These are phyloP conservation scores for Debaryomyces robertsiae DNA, from an alignment of 1,139 yeast genomes.

Conservation along the genomic window DNA sequence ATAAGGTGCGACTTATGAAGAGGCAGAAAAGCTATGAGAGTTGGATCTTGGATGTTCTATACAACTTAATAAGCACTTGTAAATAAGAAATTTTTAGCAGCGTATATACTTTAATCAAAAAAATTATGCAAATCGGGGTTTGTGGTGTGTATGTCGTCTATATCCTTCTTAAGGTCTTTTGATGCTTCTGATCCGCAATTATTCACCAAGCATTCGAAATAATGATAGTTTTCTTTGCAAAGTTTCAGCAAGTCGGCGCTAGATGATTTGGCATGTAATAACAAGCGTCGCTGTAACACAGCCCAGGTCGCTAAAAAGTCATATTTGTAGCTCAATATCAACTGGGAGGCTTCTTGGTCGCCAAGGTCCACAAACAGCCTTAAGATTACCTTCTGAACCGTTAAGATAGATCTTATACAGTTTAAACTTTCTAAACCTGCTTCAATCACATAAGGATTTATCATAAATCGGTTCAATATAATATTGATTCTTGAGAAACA, in stretches of 20 bases:
- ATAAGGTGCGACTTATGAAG: constrained; percentile 10
- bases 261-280: neutral
- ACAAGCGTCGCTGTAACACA: constrained; percentile 15
- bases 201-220: constrained; percentile 6
- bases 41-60: constrained; percentile 4
- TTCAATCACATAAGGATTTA: constrained; percentile 27
- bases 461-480: constrained; percentile 32
- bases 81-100: constrained; percentile 7
- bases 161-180: neutral
- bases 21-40: too few species aligned
- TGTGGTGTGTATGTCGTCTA: neutral
- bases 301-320: constrained; percentile 41
- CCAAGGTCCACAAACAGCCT: constrained; percentile 12
- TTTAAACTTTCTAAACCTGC: constrained; percentile 16
- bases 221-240: constrained; percentile 7
- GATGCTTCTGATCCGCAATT: neutral
- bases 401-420: constrained; percentile 19
- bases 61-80: constrained; percentile 7
- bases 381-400: constrained; percentile 23
- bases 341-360: constrained; percentile 20
- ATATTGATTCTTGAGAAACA: constrained; percentile 34
- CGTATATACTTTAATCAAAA: neutral
- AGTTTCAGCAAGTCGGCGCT: neutral
- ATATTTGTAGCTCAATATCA: constrained; percentile 32
- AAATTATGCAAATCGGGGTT: constrained; percentile 1